Evolutionary conservation across 441 rosid genomes (phyloP).

Genomic region (Brassica hybrid): DNA sequence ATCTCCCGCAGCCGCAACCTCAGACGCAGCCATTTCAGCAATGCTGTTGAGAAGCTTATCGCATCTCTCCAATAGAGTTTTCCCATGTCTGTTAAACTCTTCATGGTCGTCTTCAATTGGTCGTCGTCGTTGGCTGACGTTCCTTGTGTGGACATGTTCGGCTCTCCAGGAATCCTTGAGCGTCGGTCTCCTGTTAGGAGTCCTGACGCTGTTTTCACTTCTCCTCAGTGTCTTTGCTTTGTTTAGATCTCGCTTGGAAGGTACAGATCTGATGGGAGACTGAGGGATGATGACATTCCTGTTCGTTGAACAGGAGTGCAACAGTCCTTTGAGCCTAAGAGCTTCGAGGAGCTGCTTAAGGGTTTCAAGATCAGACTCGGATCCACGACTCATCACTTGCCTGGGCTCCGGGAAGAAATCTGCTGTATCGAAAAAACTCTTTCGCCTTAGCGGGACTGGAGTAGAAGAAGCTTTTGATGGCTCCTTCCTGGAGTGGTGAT

Average conservation of each 20-base stretch:
- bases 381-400: slow-evolving; percentile 53
- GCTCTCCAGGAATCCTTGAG: slow-evolving; percentile 43
- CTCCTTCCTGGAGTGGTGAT: background rate
- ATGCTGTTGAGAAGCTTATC: slow-evolving; percentile 84
- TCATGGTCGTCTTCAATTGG: no score
- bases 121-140: no score
- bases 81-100: slow-evolving; percentile 63
- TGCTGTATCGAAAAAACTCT: slow-evolving; percentile 72
- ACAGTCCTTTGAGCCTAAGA: slow-evolving; percentile 84
- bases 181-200: slow-evolving; percentile 58
- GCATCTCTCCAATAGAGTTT: slow-evolving; percentile 77
- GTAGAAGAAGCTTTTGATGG: slow-evolving; percentile 22
- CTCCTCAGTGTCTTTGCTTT: slow-evolving; percentile 26
- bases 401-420: slow-evolving; percentile 85
- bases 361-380: slow-evolving; percentile 84
- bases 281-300: slow-evolving; percentile 49
- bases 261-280: slow-evolving; percentile 41
- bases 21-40: slow-evolving; percentile 69
- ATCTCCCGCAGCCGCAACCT: no score
- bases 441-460: slow-evolving; percentile 43
- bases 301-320: slow-evolving; percentile 70
- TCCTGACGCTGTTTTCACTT: slow-evolving; percentile 25
- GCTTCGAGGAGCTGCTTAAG: slow-evolving; percentile 90
- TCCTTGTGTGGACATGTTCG: slow-evolving; percentile 42
- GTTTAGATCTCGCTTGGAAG: background rate